phyloP scores from a whole-genome alignment of 2,329 filamentous ascomycete genomes.

The Colletotrichum sp. region DNA sequence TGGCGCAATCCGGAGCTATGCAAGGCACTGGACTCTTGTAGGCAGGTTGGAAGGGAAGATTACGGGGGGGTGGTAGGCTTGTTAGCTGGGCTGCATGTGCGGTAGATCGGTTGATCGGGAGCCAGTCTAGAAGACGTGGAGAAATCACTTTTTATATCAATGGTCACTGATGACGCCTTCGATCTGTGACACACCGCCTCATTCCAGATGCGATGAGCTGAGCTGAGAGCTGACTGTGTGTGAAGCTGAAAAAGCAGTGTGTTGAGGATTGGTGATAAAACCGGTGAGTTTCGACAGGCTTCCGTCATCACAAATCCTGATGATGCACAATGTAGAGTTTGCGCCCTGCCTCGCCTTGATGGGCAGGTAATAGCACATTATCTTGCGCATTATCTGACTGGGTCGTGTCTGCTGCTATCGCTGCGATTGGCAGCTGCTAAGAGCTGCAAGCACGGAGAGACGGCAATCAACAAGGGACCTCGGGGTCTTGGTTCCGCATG shows the following conservation, averaged over 20 bases:
- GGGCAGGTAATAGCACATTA: neutral
- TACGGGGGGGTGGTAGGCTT: neutral
- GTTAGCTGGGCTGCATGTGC: neutral
- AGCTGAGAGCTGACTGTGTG: neutral
- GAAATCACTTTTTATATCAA: slow-evolving; percentile 9
- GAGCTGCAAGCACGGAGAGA: neutral
- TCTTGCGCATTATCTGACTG: neutral
- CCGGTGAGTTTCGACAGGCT: slow-evolving; percentile 9
- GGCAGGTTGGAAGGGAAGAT: slow-evolving; percentile 1
- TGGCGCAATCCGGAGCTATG: slow-evolving; percentile 18
- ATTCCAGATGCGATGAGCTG: neutral
- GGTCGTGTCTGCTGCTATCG: neutral
- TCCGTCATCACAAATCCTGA: slow-evolving; percentile 19
- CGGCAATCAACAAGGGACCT: neutral
- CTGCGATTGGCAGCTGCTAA: neutral
- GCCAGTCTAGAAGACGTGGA: neutral
- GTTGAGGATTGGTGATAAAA: neutral
- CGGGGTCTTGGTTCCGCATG: slow-evolving; percentile 17
- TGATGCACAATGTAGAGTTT: slow-evolving; percentile 8
- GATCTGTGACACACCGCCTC: neutral
- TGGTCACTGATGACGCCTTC: slow-evolving; percentile 12
- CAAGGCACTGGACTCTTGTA: slow-evolving; percentile 18
- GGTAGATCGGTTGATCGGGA: slow-evolving; percentile 13
- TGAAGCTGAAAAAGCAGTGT: neutral
- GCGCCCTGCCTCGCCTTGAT: neutral